Evolutionary conservation across 2,329 filamentous ascomycete genomes (phyloP), one percentile per base, ranked within the genome.

Genomic region (Periconia sp.): DNA sequence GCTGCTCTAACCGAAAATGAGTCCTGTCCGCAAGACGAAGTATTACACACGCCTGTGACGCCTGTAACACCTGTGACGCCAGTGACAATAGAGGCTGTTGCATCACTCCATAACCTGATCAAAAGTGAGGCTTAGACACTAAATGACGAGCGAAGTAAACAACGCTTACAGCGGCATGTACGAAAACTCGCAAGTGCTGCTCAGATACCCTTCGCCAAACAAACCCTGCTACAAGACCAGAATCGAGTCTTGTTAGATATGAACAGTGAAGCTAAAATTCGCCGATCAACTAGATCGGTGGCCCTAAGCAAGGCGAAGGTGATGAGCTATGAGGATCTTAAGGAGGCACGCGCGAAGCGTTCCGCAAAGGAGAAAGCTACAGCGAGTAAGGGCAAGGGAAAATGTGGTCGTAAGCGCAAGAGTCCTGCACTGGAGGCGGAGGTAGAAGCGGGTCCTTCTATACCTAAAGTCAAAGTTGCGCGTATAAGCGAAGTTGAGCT

Each of bases 221-320:
- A 24, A 35, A 34, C 51, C 38, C 49, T 68, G 17, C 45, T 49
- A n/a, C 31, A 60, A 33, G 50, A 66, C 21, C 44, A 54, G 36
- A 63, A 52, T 36, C 32, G 44, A 37, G 52, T 61, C 47, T 49
- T 68, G 21, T 32, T 24, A 11, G 51, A 41, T 36, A 42, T 41
- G 5, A 58, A 63, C 38, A 56, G 62, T 41, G 49, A 62, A 54
- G 49, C 49, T 29, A 63, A 61, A 52, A 43, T 42, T 40, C 46
- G 51, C 25, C 38, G 52, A 39, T 50, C 45, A 15, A 57, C 56
- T 19, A 57, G 40, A 35, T 52, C 56, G 40, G 21, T 41, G 19
- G 45, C 62, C 16, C 28, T 59, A 43, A 55, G 50, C 12, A 53
- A 35, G 35, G 52, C 47, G 23, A 59, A 47, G 34, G 51, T 62